These are phyloP conservation scores for Hymenoscyphus occultus DNA, from an alignment of 2,329 filamentous ascomycete genomes.

Conservation along the genomic window DNA sequence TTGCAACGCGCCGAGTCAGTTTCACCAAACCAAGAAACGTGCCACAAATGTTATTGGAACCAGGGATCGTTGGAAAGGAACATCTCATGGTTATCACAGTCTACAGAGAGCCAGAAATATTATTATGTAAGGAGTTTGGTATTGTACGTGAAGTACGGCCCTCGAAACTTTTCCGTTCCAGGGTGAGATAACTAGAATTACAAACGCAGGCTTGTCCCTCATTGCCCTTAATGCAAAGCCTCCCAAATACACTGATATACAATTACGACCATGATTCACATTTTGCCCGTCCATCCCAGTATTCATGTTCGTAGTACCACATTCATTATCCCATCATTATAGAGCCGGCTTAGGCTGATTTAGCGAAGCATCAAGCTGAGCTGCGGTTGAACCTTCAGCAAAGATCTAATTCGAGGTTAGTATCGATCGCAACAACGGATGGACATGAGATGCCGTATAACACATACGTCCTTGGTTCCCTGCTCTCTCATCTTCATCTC, in stretches of 20 bases:
- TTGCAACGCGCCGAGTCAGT: neutral
- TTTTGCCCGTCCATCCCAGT: constrained; percentile 5
- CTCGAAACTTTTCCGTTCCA: constrained; percentile 21
- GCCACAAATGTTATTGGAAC: neutral
- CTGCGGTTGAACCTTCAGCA: constrained; percentile 25
- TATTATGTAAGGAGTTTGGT: neutral
- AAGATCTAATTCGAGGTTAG: constrained; percentile 27
- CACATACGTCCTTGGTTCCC: constrained; percentile 65
- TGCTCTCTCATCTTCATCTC: constrained; percentile 95
- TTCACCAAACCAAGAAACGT: neutral
- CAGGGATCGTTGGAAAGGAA: neutral
- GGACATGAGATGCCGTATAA: neutral
- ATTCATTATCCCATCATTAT: constrained; percentile 26
- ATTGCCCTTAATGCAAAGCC: constrained; percentile 26
- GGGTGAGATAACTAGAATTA: constrained; percentile 37
- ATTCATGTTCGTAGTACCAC: constrained; percentile 10
- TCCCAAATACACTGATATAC: constrained; percentile 29
- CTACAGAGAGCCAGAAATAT: neutral
- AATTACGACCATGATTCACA: constrained; percentile 19
- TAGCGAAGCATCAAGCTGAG: constrained; percentile 31
- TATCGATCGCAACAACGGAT: neutral
- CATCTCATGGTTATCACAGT: neutral
- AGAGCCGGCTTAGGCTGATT: constrained; percentile 31
- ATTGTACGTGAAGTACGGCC: neutral
- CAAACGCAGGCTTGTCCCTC: constrained; percentile 30